A percentile compares a stretch with the other conserved stretches of the same genome.
Conservation (phyloP, 805 yeast genomes). For the Candida insectorum region DNA sequence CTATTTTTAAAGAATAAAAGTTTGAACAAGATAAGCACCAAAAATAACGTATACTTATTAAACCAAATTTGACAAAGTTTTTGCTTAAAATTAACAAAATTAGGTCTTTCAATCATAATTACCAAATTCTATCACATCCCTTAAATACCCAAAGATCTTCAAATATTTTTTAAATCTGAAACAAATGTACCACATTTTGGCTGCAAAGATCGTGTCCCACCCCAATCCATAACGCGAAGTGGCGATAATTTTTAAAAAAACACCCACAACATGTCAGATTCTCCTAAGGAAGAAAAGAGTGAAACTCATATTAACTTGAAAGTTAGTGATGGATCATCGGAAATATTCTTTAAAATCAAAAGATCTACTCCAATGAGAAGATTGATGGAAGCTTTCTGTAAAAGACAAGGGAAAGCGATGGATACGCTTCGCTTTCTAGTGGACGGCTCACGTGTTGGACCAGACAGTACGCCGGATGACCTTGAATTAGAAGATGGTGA, state of each 20-base stretch:
- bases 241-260: too few relatives aligned
- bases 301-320: conserved; percentile 79
- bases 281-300: conserved; percentile 43
- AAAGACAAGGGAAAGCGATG: conserved; percentile 90
- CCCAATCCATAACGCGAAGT: too few relatives aligned
- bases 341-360: conserved; percentile 93
- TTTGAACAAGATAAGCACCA: conserved; percentile 57
- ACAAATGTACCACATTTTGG: too few relatives aligned
- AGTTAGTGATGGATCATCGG: conserved; percentile 91
- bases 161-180: too few relatives aligned
- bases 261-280: conserved; percentile 19
- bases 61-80: conserved; percentile 60
- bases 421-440: conserved; percentile 81
- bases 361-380: conserved; percentile 88
- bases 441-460: conserved; percentile 88
- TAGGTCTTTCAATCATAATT: conserved; percentile 11
- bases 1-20: conserved; percentile 53
- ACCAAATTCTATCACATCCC: too few relatives aligned
- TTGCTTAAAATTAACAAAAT: conserved; percentile 18
- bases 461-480: conserved; percentile 89
- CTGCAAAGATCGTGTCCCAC: too few relatives aligned
- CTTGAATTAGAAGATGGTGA: conserved; percentile 95
- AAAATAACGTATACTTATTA: conserved; percentile 58
- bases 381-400: conserved; percentile 96
- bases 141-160: too few relatives aligned